Base-by-base conservation (phyloP, 1,284 basidiomycete genomes). In the Lentinula novae-zelandiae region DNA sequence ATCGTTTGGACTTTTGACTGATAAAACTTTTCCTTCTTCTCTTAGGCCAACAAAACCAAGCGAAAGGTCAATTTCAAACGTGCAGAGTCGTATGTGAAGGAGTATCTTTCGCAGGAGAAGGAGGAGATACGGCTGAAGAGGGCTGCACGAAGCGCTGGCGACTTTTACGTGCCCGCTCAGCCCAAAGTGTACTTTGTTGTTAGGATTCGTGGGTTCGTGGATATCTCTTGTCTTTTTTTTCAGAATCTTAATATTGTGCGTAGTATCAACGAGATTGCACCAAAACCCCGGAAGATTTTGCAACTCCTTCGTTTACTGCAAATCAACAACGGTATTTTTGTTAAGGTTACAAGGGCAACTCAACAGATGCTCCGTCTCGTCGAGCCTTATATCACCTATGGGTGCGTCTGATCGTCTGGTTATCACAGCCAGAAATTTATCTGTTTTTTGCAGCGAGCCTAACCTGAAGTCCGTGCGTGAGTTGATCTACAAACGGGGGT, bases 251-350 rank as follows among this genome's bases (percentile, higher is more conserved):
- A 39, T 53, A 38, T 60, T 44, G 36, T 12, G 7, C 48, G 52
- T 66, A 95, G 96, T 97, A 95, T 99, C 84, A 98, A 96, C 80
- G 95, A 98, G 78, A 96, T 99, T 74, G 95, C 96, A 63, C 96
- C 96, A 66, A 99, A 99, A 82, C 97, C 96, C 71, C 91, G 95
- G 77, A 99, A 99, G 86, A 98, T 99, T 75, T 81, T 99, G 72
- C 96, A 99, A 78, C 90, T 99, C 66, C 92, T 99, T 74, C 95
- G 96, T 72, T 89, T 99, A 65, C 89, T 98, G 68, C 97, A 99
- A 78, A 99, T 99, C 84, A 99, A 99, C 90, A 98, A 97, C 75
- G 97, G 96, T 80, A 91, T 99, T 63, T 99, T 99, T 73, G 87
- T 99, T 75, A 96, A 96, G 78, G 94, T 95, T 64, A 99, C 95